Base-by-base conservation (phyloP, 371 early-diverging fungal genomes). In the Mucor plumbeus region DNA sequence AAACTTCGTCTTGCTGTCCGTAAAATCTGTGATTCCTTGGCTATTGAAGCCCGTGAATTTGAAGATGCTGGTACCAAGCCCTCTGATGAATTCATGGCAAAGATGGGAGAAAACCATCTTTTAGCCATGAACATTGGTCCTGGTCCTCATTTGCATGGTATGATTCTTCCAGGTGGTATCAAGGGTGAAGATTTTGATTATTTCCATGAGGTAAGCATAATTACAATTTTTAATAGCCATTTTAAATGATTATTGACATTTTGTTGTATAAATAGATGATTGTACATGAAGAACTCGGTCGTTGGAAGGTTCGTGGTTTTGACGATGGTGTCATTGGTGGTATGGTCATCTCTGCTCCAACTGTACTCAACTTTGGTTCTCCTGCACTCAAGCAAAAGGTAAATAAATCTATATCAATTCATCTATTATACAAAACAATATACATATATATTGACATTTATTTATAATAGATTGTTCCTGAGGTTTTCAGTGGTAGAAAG, bases 261-360 rank as follows among this genome's bases (percentile, higher is more conserved):
- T n/a, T 92, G 38, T 6, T 9, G 6, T 36, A 4, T 92, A 79
- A 90, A 88, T 62, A 76, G 66, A 90, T 92, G 59, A 88, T 94
- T 68, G 75, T 92, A 56, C 79, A 83, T 70, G 95, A 94, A 65
- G 95, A 94, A 77, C 69, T 90, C 21, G 85, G 89, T 56, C 91
- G 96, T 39, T 75, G 72, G 71, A 78, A 72, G 44, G 68, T 76
- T 14, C 80, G 72, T 55, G 84, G 80, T 58, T 63, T 68, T 35
- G 90, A 64, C 64, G 69, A 85, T 68, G 88, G 87, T 58, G 54
- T 83, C 33, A 48, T 73, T 10, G 80, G 77, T 47, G 85, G 85
- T 61, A 72, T 83, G 72, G 72, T 77, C 33, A 85, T 85, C 48
- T 82, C 76, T 64, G 75, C 88, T 2, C 92, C 92, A 9, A 88